Conservation (phyloP, 495 filamentous ascomycete genomes). For the Aspergillus sparsus region DNA sequence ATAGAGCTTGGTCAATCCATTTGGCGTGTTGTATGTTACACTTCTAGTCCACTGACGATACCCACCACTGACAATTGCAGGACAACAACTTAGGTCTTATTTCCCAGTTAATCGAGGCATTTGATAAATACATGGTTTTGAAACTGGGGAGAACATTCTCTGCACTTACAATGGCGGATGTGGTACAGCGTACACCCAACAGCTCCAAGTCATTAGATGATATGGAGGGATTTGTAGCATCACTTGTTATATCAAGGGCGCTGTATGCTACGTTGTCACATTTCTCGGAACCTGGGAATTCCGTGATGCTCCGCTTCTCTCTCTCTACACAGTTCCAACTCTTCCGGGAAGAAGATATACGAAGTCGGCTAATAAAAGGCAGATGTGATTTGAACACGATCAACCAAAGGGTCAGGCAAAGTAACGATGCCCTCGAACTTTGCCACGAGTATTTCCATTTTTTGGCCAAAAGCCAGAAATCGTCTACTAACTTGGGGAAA, state of each 20-base stretch:
- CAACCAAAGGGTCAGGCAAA: slow-evolving; percentile 45
- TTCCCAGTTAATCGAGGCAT: slow-evolving; percentile 49
- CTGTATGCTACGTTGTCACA: slow-evolving; percentile 48
- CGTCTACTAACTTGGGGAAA: slow-evolving; percentile 33
- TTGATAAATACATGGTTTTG: slow-evolving; percentile 47
- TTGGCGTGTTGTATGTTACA: slow-evolving; percentile 59
- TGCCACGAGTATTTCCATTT: slow-evolving; percentile 61
- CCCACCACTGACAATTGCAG: slow-evolving; percentile 35
- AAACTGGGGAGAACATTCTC: slow-evolving; percentile 48
- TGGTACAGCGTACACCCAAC: slow-evolving; percentile 36
- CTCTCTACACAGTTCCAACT: slow-evolving; percentile 1
- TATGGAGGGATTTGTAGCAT: slow-evolving; percentile 51
- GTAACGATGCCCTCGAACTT: slow-evolving; percentile 56
- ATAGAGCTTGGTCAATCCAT: slow-evolving; percentile 52
- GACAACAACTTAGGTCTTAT: slow-evolving; percentile 60
- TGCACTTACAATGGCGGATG: slow-evolving; percentile 47
- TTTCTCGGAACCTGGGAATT: not conserved
- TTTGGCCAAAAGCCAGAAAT: slow-evolving; percentile 48
- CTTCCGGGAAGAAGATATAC: slow-evolving; percentile 48
- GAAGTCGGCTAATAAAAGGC: slow-evolving; percentile 37
- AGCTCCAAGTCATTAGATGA: slow-evolving; percentile 44
- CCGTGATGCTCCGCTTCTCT: slow-evolving; percentile 22
- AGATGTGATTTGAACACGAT: slow-evolving; percentile 40
- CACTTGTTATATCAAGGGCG: slow-evolving; percentile 54
- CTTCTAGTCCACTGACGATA: not conserved